Conservation (phyloP, 306 rosid genomes). For the Citrullus amarus region DNA sequence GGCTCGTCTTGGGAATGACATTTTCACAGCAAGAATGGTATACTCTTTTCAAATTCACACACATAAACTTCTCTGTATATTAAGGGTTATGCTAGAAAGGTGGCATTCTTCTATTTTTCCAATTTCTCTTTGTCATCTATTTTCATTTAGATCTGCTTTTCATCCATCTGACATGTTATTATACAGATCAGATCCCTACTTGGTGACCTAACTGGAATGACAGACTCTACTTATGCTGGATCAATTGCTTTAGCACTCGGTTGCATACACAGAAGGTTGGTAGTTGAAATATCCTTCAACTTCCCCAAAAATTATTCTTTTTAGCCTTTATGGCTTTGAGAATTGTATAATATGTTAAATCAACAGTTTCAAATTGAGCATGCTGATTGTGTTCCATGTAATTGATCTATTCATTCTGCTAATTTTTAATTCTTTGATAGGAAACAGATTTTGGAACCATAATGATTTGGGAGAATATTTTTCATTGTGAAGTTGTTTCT, state of each 20-base stretch:
- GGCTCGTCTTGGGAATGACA: constrained; percentile 90
- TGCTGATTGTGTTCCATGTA: not conserved
- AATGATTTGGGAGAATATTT: no score
- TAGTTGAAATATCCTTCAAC: not conserved
- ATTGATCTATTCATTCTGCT: not conserved
- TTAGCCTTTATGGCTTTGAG: not conserved
- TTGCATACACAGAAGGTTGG: constrained; percentile 88
- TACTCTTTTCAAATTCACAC: constrained; percentile 5
- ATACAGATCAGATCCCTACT: constrained; percentile 76
- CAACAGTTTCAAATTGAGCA: not conserved
- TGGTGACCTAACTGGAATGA: constrained; percentile 65
- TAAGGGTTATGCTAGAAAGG: not conserved
- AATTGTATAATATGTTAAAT: not conserved
- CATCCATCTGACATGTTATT: constrained; percentile 12
- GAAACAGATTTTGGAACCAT: no score
- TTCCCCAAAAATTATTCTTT: not conserved
- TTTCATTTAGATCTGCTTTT: not conserved
- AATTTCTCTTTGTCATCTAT: not conserved
- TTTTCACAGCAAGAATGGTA: constrained; percentile 92
- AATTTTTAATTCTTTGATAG: no score
- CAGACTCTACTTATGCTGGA: constrained; percentile 65
- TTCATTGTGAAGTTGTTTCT: no score
- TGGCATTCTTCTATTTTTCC: not conserved
- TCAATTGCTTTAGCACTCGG: constrained; percentile 91
- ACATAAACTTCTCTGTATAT: not conserved